Conservation (phyloP, 805 yeast species). For the Ascoidea tarda region DNA sequence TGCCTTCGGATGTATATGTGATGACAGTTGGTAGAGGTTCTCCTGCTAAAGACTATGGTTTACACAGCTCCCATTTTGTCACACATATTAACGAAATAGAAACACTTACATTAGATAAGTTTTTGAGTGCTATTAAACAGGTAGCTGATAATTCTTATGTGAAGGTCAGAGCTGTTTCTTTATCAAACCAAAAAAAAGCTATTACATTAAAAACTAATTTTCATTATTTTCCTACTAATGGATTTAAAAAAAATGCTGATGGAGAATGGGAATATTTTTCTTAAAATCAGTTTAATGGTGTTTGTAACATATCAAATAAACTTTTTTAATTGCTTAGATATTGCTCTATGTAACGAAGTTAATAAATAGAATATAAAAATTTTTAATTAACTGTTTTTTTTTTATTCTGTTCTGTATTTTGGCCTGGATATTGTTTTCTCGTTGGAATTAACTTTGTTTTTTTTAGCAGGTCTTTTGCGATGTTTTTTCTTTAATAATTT, state of each 20-base stretch:
- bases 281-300: too few species aligned
- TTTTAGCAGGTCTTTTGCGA: too few species aligned
- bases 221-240: slow-evolving; percentile 26
- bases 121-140: slow-evolving; percentile 49
- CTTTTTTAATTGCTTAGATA: too few species aligned
- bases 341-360: too few species aligned
- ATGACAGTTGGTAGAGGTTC: slow-evolving; percentile 66
- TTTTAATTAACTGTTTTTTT: too few species aligned
- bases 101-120: slow-evolving; percentile 48
- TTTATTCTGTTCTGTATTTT: too few species aligned
- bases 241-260: slow-evolving; percentile 19
- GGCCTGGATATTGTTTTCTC: too few species aligned
- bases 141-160: slow-evolving; percentile 75
- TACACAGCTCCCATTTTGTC: not conserved
- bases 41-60: slow-evolving; percentile 23
- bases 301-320: too few species aligned
- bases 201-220: slow-evolving; percentile 3
- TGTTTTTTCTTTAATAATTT: too few species aligned
- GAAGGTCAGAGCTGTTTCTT: slow-evolving; percentile 64
- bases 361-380: too few species aligned
- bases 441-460: too few species aligned
- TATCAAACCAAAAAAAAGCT: slow-evolving; percentile 29
- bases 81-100: not conserved
- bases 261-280: slow-evolving; percentile 8
- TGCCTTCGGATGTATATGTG: slow-evolving; percentile 76